A percentile compares a stretch with the other conserved stretches of the same genome.
Conservation (phyloP, 768 basidiomycete species). For the Cystofilobasidium capitatum region DNA sequence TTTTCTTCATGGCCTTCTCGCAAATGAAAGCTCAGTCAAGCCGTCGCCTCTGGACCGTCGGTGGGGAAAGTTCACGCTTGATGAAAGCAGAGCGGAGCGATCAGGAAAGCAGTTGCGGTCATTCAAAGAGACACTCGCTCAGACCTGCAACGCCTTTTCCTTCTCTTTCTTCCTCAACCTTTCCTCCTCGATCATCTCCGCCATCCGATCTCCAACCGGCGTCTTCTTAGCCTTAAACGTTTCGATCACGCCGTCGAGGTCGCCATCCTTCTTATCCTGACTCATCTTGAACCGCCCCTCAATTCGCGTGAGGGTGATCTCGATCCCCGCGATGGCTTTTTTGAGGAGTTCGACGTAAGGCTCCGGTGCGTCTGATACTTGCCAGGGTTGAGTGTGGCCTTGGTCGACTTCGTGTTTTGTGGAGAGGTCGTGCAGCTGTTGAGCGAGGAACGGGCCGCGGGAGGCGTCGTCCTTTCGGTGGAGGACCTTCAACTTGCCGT, state of each 20-base stretch:
- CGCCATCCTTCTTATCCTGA: conserved; percentile 34
- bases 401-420: conserved; percentile 21
- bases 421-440: conserved; percentile 35
- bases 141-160: too few species aligned
- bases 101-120: too few species aligned
- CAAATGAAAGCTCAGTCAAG: too few species aligned
- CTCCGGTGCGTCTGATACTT: conserved; percentile 35
- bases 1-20: too few species aligned
- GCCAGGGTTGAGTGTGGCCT: conserved; percentile 29
- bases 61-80: too few species aligned
- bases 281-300: conserved; percentile 38
- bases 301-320: conserved; percentile 35
- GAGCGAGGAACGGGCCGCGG: conserved; percentile 30
- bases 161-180: too few species aligned
- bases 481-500: conserved; percentile 33
- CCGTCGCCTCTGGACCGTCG: too few species aligned
- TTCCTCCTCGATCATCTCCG: conserved; percentile 26
- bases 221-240: conserved; percentile 33
- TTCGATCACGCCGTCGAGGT: conserved; percentile 36
- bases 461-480: conserved; percentile 20
- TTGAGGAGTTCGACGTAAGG: conserved; percentile 35
- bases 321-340: conserved; percentile 37
- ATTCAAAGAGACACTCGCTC: too few species aligned
- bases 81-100: too few species aligned
- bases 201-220: conserved; percentile 31